Evolutionary conservation across 2,329 filamentous ascomycete species (phyloP).

Genomic region (Aureobasidium melanogenum): DNA sequence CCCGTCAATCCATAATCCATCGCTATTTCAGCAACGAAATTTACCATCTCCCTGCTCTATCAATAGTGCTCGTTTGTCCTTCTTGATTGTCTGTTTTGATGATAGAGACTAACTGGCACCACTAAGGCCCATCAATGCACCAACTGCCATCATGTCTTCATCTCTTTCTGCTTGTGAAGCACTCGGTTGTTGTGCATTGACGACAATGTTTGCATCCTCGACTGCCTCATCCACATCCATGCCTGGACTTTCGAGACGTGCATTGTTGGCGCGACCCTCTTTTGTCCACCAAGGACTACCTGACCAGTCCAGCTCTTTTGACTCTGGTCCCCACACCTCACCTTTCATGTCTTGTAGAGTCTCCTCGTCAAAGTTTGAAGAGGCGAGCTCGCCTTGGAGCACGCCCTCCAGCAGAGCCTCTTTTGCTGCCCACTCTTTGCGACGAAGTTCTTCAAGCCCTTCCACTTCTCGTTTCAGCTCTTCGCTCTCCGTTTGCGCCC

Average conservation of each 20-base stretch:
- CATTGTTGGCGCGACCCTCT: neutral
- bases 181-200: constrained; percentile 18
- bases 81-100: neutral
- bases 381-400: constrained; percentile 59
- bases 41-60: neutral
- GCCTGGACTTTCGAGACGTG: neutral
- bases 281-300: neutral
- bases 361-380: constrained; percentile 23
- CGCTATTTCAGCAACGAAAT: neutral
- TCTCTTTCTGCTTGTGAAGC: constrained; percentile 13
- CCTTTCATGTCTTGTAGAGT: constrained; percentile 13
- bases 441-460: constrained; percentile 56
- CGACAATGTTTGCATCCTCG: neutral
- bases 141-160: constrained; percentile 16
- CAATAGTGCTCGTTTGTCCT: neutral
- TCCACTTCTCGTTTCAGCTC: constrained; percentile 56
- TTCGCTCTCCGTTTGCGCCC: constrained; percentile 61
- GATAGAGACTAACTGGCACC: neutral
- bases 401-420: constrained; percentile 69
- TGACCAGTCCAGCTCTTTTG: neutral
- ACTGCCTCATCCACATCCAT: neutral
- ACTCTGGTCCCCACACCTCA: neutral
- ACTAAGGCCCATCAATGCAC: constrained; percentile 16
- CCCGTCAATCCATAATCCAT: neutral
- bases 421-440: constrained; percentile 70